A percentile compares a stretch with the other conserved stretches of the same genome.
Evolutionary conservation across 2,329 filamentous ascomycete species (phyloP).

Genomic region (Botrytis tulipae): DNA sequence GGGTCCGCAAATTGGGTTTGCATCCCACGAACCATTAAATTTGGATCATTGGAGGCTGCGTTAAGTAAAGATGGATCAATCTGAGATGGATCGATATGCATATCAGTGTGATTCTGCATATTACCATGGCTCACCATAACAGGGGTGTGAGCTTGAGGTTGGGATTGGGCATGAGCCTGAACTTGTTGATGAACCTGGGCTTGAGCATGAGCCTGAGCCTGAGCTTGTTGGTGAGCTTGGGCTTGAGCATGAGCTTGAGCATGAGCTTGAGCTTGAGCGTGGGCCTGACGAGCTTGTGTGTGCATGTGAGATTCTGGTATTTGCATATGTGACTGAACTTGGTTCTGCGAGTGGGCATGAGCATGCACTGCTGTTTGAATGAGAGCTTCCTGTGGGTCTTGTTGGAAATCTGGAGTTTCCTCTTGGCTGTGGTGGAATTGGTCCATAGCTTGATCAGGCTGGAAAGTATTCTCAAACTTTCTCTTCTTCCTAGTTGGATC

Average conservation of each 20-base stretch:
- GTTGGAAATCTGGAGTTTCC: constrained; percentile 31
- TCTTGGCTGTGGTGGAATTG: constrained; percentile 30
- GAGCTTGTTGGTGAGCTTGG: constrained; percentile 25
- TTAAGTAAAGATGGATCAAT: constrained; percentile 63
- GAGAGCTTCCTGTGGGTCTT: constrained; percentile 32
- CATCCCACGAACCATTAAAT: constrained; percentile 37
- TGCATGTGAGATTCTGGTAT: constrained; percentile 23
- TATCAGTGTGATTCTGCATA: constrained; percentile 55
- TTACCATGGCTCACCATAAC: constrained; percentile 45
- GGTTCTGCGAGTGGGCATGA: constrained; percentile 36
- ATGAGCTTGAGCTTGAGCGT: constrained; percentile 29
- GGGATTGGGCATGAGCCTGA: constrained; percentile 22
- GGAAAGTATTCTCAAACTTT: constrained; percentile 33
- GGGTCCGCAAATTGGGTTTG: constrained; percentile 37
- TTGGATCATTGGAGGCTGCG: constrained; percentile 45
- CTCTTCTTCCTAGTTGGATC: constrained; percentile 47
- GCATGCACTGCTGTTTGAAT: constrained; percentile 34
- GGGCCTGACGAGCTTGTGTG: constrained; percentile 25
- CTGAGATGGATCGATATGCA: constrained; percentile 64
- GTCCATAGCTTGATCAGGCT: constrained; percentile 29
- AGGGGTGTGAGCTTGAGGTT: constrained; percentile 26
- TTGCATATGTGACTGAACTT: constrained; percentile 26
- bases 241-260: constrained; percentile 26
- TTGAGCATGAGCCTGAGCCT: constrained; percentile 28
- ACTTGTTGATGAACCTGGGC: constrained; percentile 26